Conservation (phyloP, 805 yeast genomes). For the Wickerhamiella domercqiae region DNA sequence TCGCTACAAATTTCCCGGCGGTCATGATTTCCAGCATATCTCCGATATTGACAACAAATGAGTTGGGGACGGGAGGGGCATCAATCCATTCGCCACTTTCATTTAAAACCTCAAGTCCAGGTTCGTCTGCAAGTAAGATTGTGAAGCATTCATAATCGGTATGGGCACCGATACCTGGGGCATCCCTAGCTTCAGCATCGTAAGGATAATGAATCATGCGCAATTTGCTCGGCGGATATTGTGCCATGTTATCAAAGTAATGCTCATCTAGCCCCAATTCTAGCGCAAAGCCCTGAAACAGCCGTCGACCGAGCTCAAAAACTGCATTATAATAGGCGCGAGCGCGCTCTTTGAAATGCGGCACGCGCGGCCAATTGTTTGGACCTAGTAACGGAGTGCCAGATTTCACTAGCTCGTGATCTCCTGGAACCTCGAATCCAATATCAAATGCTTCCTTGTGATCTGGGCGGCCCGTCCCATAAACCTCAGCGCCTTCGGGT, state of each 20-base stretch:
- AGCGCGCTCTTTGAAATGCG: slow-evolving; percentile 31
- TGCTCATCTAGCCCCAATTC: slow-evolving; percentile 35
- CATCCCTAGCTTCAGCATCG: slow-evolving; percentile 14
- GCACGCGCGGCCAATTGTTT: slow-evolving; percentile 37
- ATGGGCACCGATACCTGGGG: slow-evolving; percentile 47
- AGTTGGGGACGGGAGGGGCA: slow-evolving; percentile 34
- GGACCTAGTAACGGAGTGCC: slow-evolving; percentile 35
- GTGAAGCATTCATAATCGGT: slow-evolving; percentile 32
- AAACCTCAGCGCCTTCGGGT: slow-evolving; percentile 10
- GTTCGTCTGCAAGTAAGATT: slow-evolving; percentile 39
- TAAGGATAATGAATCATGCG: slow-evolving; percentile 42
- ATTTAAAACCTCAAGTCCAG: slow-evolving; percentile 42
- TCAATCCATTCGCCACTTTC: slow-evolving; percentile 42
- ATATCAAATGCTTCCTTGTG: slow-evolving; percentile 50
- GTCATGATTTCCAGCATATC: slow-evolving; percentile 48
- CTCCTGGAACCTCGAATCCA: slow-evolving; percentile 22
- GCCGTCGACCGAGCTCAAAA: slow-evolving; percentile 28
- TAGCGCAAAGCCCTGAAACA: slow-evolving; percentile 38
- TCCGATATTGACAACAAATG: slow-evolving; percentile 44
- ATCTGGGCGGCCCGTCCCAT: slow-evolving; percentile 26
- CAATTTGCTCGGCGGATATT: slow-evolving; percentile 21
- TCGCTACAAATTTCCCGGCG: slow-evolving; percentile 42
- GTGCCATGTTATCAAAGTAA: slow-evolving; percentile 34
- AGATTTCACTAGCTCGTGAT: slow-evolving; percentile 26
- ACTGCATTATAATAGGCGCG: slow-evolving; percentile 32